phyloP scores from a whole-genome alignment of 2,329 filamentous ascomycete species.

The Hortaea werneckii region DNA sequence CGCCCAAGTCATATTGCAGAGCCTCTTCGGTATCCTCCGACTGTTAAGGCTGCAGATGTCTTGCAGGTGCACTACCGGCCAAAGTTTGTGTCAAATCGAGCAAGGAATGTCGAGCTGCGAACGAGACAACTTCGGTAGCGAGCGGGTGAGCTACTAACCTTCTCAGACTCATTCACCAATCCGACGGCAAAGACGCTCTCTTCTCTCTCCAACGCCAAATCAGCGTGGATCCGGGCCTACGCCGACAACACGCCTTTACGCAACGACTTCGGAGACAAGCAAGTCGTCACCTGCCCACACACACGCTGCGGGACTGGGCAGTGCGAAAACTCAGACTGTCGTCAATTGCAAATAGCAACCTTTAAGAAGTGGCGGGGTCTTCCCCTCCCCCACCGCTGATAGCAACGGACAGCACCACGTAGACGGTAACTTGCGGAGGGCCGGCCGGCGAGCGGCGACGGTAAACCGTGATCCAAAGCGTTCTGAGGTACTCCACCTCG shows the following conservation, averaged over 20 bases:
- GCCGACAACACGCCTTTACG: not conserved
- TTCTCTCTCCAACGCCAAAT: not conserved
- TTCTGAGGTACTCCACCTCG: too few species aligned
- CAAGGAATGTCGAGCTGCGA: not conserved
- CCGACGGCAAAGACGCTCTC: not conserved
- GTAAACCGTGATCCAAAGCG: too few species aligned
- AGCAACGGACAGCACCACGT: not conserved
- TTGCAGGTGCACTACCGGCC: not conserved
- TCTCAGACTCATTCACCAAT: not conserved
- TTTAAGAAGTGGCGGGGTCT: not conserved
- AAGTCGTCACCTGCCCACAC: not conserved
- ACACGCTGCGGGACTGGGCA: not conserved
- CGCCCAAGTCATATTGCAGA: not conserved
- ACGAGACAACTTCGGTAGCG: constrained; percentile 1
- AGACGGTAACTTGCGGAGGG: not conserved
- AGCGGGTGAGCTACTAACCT: constrained; percentile 4
- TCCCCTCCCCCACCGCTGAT: not conserved
- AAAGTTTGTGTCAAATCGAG: not conserved
- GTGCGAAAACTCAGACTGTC: not conserved
- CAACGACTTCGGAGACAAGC: not conserved
- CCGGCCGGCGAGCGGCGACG: not conserved
- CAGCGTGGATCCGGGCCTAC: not conserved
- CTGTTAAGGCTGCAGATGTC: not conserved
- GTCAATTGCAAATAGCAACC: not conserved
- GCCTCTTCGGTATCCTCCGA: not conserved